These are phyloP conservation scores for Pseudogymnoascus verrucosus DNA, from an alignment of 2,329 filamentous ascomycete species.

Conservation along the genomic window DNA sequence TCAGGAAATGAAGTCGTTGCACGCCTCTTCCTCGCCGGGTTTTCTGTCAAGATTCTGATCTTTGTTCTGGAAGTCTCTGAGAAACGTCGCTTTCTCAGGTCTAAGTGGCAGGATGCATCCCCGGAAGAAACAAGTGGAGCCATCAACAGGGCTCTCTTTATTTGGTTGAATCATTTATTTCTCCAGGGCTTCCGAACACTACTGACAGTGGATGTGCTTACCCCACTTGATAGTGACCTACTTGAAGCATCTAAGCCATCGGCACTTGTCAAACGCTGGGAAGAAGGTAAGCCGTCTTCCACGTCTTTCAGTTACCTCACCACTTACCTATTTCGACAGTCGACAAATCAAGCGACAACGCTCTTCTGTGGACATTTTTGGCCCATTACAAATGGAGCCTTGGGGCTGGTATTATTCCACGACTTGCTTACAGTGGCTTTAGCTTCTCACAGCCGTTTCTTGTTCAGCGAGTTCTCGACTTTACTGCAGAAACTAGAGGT, in stretches of 20 bases:
- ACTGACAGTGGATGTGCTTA: constrained; percentile 23
- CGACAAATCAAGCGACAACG: constrained; percentile 3
- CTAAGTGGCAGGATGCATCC: not conserved
- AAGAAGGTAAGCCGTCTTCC: not conserved
- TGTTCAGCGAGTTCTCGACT: constrained; percentile 30
- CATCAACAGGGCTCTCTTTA: constrained; percentile 30
- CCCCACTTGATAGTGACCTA: constrained; percentile 24
- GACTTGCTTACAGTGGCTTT: constrained; percentile 34
- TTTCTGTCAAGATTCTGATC: constrained; percentile 26
- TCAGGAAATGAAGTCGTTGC: constrained; percentile 21
- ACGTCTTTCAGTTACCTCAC: not conserved
- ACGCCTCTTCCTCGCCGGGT: constrained; percentile 22
- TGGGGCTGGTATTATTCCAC: constrained; percentile 27
- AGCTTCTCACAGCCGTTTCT: constrained; percentile 40
- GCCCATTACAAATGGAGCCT: constrained; percentile 10
- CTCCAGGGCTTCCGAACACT: constrained; percentile 20
- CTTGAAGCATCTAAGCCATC: not conserved
- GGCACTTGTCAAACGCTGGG: not conserved
- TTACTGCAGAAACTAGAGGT: constrained; percentile 24
- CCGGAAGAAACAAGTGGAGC: constrained; percentile 29
- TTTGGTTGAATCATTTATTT: constrained; percentile 31
- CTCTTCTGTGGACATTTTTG: constrained; percentile 9
- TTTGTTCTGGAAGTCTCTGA: constrained; percentile 32
- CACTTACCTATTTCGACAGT: not conserved
- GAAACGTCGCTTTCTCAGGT: constrained; percentile 27